Base-by-base conservation (phyloP, 163 green algal genomes). In the Chlorella variabilis region DNA sequence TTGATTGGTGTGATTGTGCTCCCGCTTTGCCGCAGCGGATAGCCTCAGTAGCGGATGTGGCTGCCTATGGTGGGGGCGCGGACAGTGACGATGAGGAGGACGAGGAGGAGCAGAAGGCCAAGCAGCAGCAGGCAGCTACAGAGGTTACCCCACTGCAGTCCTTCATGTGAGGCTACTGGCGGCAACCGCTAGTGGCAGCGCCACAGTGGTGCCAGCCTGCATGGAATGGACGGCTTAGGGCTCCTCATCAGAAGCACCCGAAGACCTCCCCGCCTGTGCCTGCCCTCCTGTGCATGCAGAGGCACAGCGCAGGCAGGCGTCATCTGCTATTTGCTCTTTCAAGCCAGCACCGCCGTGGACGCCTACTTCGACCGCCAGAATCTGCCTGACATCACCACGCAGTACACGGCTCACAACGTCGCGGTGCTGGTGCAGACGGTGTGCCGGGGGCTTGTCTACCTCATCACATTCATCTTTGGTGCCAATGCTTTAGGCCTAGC, bases 401-500 rank as follows among this genome's bases (percentile, higher is more conserved):
- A 86, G 36, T 93, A 92, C 76, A 93, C 89, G 1, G 89, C 91
- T 0, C 85, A 86, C 38, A 96, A 98, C 89, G 96, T 98, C 62
- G 89, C 90, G 27, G 90, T 97, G 66, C 95, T 96, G 27, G 88
- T 98, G 45, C 90, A 94, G 23, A 98, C 95, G n/a, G 93, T 98
- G 68, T 82, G 94, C 2, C 68, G 92, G n/a, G 95, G 95, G 0
- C 86, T 98, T 59, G 82, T 89, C 29, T 98, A 97, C 86, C 90
- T 98, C 58, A 88, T 85, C 49, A 97, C 94, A 3, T 98, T 98
- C 83, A 94, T 98, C 82, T 98, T 97, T 77, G 93, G 84, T 3
- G 92, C 93, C 56, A 98, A 98, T 75, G 81, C 89, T 6, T 67
- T 98, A 25, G 95, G 95, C 7, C 86, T 98, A 39, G 54, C 86